Conservation (phyloP, 495 filamentous ascomycete species). For the Xylaria flabelliformis region DNA sequence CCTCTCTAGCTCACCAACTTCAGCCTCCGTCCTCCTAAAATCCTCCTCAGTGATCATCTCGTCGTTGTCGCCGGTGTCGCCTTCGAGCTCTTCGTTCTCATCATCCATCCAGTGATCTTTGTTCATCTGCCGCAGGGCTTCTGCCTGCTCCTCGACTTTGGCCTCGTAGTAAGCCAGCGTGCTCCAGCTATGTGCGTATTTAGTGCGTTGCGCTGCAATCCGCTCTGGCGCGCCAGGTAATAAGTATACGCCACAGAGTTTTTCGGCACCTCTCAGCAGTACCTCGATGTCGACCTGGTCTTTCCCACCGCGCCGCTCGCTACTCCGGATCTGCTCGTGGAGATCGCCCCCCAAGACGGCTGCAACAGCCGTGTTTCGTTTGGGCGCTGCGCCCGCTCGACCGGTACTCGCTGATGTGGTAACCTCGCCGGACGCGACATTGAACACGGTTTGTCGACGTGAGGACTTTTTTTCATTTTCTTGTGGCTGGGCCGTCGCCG, state of each 20-base stretch:
- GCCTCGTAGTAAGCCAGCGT: slow-evolving; percentile 81
- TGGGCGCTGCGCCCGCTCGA: slow-evolving; percentile 57
- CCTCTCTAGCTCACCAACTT: slow-evolving; percentile 75
- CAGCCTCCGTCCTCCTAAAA: slow-evolving; percentile 75
- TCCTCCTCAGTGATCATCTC: slow-evolving; percentile 74
- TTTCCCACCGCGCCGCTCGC: slow-evolving; percentile 53
- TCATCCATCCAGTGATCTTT: slow-evolving; percentile 56
- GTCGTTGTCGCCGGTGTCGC: slow-evolving; percentile 45
- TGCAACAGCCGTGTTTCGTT: slow-evolving; percentile 84
- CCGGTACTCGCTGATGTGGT: slow-evolving; percentile 54
- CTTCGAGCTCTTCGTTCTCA: slow-evolving; percentile 53
- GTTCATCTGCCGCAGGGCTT: slow-evolving; percentile 77
- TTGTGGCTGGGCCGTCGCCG: slow-evolving; percentile 39
- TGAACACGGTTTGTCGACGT: slow-evolving; percentile 62
- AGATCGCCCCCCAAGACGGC: slow-evolving; percentile 87
- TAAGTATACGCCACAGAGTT: slow-evolving; percentile 86
- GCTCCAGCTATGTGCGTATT: slow-evolving; percentile 72
- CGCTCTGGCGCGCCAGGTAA: slow-evolving; percentile 81
- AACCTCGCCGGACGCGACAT: slow-evolving; percentile 60
- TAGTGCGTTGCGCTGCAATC: slow-evolving; percentile 72
- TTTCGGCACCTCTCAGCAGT: slow-evolving; percentile 86
- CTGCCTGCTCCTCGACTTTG: slow-evolving; percentile 77
- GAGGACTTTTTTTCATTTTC: slow-evolving; percentile 42
- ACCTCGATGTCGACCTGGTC: slow-evolving; percentile 87
- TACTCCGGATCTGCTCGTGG: slow-evolving; percentile 76